A percentile compares a stretch with the other conserved stretches of the same genome.
Conservation (phyloP, 2,329 filamentous ascomycete species). For the Blastomyces gilchristii region DNA sequence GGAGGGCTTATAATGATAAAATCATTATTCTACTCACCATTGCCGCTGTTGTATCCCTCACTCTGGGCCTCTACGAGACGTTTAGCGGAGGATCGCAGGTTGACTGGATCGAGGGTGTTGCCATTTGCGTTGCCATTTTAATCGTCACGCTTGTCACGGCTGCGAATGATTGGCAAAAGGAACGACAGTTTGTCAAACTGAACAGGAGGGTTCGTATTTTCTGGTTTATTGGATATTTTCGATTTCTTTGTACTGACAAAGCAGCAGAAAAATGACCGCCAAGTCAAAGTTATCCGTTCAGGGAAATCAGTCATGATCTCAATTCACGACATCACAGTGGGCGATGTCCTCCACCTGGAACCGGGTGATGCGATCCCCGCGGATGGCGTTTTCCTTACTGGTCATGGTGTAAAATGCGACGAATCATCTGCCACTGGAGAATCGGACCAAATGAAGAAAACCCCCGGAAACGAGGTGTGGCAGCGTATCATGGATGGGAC, state of each 20-base stretch:
- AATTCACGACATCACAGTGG: slow-evolving; percentile 57
- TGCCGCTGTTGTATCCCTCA: slow-evolving; percentile 58
- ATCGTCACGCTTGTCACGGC: slow-evolving; percentile 56
- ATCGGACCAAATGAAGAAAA: slow-evolving; percentile 62
- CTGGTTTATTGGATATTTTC: not conserved
- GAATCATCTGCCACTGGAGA: slow-evolving; percentile 66
- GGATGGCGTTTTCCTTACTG: slow-evolving; percentile 58
- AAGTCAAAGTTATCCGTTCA: slow-evolving; percentile 57
- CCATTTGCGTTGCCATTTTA: slow-evolving; percentile 54
- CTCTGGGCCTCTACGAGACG: slow-evolving; percentile 59
- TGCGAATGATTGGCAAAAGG: slow-evolving; percentile 58
- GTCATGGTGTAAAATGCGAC: slow-evolving; percentile 59
- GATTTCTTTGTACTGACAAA: slow-evolving; percentile 8
- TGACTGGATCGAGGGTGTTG: slow-evolving; percentile 59
- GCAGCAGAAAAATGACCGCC: slow-evolving; percentile 51
- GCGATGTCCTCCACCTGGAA: slow-evolving; percentile 58
- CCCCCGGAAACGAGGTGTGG: slow-evolving; percentile 49
- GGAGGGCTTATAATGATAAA: slow-evolving; percentile 64
- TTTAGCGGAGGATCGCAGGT: slow-evolving; percentile 42
- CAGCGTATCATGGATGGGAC: slow-evolving; percentile 44
- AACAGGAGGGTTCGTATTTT: slow-evolving; percentile 38
- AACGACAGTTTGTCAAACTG: slow-evolving; percentile 54
- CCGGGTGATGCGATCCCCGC: slow-evolving; percentile 61
- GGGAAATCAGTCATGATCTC: slow-evolving; percentile 55
- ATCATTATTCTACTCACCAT: slow-evolving; percentile 60